These are phyloP conservation scores for Raddia guianensis DNA, from an alignment of 176 grass and related monocot genomes.

Conservation along the genomic window DNA sequence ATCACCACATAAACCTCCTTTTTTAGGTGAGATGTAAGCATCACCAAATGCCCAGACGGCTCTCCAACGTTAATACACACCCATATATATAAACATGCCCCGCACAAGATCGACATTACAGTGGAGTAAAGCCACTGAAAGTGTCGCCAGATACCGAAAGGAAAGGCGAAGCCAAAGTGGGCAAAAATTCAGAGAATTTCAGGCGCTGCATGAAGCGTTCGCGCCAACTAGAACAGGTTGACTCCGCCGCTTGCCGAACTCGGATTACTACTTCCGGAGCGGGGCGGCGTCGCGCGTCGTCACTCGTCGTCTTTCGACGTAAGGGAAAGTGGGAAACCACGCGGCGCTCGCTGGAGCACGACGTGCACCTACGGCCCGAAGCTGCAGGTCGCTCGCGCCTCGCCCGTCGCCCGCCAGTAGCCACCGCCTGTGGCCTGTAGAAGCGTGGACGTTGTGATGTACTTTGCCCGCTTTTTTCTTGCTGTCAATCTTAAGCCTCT, in stretches of 20 bases:
- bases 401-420: too few species aligned
- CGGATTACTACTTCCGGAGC: not conserved
- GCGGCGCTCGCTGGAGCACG: not conserved
- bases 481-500: too few species aligned
- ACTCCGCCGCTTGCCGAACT: constrained; percentile 24
- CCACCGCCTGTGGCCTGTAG: too few species aligned
- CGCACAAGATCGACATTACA: constrained; percentile 31
- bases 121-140: constrained; percentile 59
- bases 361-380: constrained; percentile 22
- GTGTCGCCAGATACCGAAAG: constrained; percentile 27
- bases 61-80: not conserved
- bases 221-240: constrained; percentile 36
- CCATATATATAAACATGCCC: not conserved
- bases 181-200: not conserved
- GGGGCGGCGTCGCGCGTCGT: not conserved
- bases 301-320: constrained; percentile 47
- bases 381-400: too few species aligned
- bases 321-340: constrained; percentile 28
- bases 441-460: too few species aligned
- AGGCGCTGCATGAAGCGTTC: constrained; percentile 23
- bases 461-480: too few species aligned
- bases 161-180: constrained; percentile 23
- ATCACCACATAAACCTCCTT: constrained; percentile 1
- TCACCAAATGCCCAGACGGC: constrained; percentile 8
- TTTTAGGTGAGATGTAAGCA: constrained; percentile 51